Base-by-base conservation (phyloP, 148 eudicot species). In the Rhododendron griersonianum region DNA sequence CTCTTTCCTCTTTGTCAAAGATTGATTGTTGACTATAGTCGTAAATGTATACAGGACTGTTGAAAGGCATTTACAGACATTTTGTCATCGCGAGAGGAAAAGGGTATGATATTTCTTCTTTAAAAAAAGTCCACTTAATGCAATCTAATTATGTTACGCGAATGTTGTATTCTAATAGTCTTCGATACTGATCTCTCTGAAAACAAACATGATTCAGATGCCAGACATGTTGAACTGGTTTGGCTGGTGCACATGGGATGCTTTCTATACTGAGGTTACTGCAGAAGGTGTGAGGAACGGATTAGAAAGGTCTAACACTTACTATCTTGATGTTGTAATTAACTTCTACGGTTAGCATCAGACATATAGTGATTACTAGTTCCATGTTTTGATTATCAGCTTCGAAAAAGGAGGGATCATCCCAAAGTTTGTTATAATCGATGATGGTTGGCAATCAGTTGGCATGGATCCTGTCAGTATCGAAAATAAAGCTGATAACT, bases 181-280 rank as follows among this genome's bases (percentile, higher is more conserved):
- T 44, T 67, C 30, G 37, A 69, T 19, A 83, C 69, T 78, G 86
- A 80, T 80, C 1, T 48, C n/a, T 67, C 37, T 83, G 25, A 33
- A 67, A 55, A 16, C 82, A 25, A 48, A 88, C 41, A 51, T 69
- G 4, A 35, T 85, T 84, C 92, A 96, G 98, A 92, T 94, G 94
- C 98, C 98, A 39, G 98, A 93, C 80, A 92, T 94, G 91, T 80
- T 94, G 84, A 94, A 94, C 90, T 96, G 96, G 96, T 96, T 96
- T 82, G 98, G 98, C 74, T 96, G 98, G 98, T 96, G 98, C 87
- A 96, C 98, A 7, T 96, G 98, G 98, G 98, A 96, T 89, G 98
- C 98, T 57, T 96, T 96, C 89, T 94, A 96, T 77, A 93, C 96
- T 2, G 89, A 93, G 78, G 98, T 96, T 78, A 92, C 93, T 33